Evolutionary conservation across 1,139 yeast species (phyloP), one percentile per base, ranked within the genome.

Genomic region (Saccharomyces hybrid): DNA sequence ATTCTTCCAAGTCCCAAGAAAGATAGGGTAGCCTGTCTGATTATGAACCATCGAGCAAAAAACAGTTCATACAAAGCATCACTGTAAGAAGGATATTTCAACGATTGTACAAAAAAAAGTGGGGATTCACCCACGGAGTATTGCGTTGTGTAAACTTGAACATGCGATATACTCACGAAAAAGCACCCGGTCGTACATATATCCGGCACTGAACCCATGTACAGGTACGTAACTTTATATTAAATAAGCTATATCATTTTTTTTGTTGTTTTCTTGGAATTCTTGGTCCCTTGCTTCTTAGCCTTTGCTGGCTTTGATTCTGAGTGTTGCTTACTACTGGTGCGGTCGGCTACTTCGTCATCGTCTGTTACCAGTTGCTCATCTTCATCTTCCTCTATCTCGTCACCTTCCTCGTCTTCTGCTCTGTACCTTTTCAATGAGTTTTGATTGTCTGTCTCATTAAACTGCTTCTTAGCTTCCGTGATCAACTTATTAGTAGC

Each of bases 391-490:
- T 65, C 68, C 19, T 66, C 70, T 13, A 70, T 76, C 5, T 63
- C 74, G 46, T 67, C 72, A 11, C 64, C 69, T 5, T 64, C 67
- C 46, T 64, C 67, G 58, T 73, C 62, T 62, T 70, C 67, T 62
- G 66, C 69, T 26, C 64, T 56, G 29, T 57, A 55, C 32, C 64
- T 63, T 57, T 71, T 71, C 42, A 71, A 42, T 14, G 63, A 60
- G 6, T 38, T 16, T 50, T 78, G 78, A 31, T 81, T 82, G 60
- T 81, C 84, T 4, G 78, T 80, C 55, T 82, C 85, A 64, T 88
- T 95, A 66, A 88, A 88, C 73, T 86, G 82, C 74, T 86, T 87
- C 68, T 88, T 82, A 0, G 96, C 97, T 60, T 81, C 85, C 28
- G 83, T 81, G 62, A 91, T 89, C 63, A 81, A 83, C 63, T 83